A percentile compares a stretch with the other conserved stretches of the same genome.
Conservation (phyloP, 495 filamentous ascomycete genomes). For the Cudoniella acicularis region DNA sequence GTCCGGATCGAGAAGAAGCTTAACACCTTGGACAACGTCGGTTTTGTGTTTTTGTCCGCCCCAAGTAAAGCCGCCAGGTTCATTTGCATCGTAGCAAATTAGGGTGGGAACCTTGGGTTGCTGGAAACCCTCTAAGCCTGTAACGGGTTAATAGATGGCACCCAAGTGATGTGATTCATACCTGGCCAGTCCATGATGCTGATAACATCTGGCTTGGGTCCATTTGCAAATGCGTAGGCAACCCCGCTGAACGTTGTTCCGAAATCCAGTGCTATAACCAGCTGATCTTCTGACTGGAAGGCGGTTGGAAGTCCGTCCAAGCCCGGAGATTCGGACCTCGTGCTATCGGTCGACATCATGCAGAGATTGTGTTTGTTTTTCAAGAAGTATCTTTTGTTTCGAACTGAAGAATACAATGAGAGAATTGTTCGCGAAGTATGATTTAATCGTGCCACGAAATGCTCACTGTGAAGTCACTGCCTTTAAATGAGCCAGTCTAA, state of each 20-base stretch:
- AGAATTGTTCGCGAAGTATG: no score
- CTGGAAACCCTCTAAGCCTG: background rate
- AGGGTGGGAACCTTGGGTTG: slow-evolving; percentile 23
- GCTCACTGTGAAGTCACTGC: no score
- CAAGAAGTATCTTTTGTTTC: no score
- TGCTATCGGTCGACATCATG: background rate
- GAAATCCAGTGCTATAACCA: slow-evolving; percentile 26
- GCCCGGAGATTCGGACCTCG: no score
- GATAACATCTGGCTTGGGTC: slow-evolving; percentile 4
- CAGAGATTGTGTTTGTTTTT: no score
- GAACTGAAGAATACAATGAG: no score
- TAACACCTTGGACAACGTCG: slow-evolving; percentile 21
- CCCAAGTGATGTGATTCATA: no score
- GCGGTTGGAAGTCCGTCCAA: background rate
- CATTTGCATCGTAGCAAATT: slow-evolving; percentile 9
- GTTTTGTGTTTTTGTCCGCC: slow-evolving; percentile 5
- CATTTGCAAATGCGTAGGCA: slow-evolving; percentile 21
- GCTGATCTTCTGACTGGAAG: slow-evolving; percentile 12
- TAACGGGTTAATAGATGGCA: background rate
- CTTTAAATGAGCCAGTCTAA: no score
- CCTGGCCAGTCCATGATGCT: slow-evolving; percentile 15
- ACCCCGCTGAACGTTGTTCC: slow-evolving; percentile 28
- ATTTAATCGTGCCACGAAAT: no score
- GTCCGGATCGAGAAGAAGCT: slow-evolving; percentile 31
- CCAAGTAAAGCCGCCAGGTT: slow-evolving; percentile 15